Base-by-base conservation (phyloP, 2,329 filamentous ascomycete species). In the Capronia americana region DNA sequence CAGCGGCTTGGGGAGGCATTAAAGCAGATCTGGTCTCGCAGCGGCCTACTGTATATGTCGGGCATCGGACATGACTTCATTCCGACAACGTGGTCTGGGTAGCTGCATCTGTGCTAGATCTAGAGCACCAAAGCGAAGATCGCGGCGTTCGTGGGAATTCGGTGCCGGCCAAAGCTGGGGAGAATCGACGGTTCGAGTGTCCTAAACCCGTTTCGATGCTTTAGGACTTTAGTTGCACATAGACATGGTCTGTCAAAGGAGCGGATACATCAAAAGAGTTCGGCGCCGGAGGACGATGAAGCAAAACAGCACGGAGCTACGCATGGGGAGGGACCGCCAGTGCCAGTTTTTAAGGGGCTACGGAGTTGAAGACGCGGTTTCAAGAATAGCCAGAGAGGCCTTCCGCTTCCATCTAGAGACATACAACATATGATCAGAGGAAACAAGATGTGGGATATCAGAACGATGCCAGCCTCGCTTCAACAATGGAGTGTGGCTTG, bases 11-110 rank as follows among this genome's bases (percentile, higher is more conserved):
- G 46, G 34, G 20, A 30, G 20, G 23, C 10, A 30, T 46, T 11
- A 3, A 50, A 20, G 38, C 38, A 58, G 41, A 28, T 26, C 34
- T 20, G 38, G 41, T 48, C 44, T 30, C 20, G 17, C 20, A 51
- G 28, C 14, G n/a, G 41, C 44, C 23, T 17, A 26, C 53, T 30
- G 30, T 48, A 30, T 57, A 58, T 34, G 64, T 63, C 64, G 64
- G 64, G 50, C 55, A 60, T 66, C 64, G 64, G 64, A 63, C 60
- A 50, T 56, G 64, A 30, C 30, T 3, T 58, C 17, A 46, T 51
- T 4, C 60, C 64, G 64, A 63, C 46, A 38, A 23, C 17, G 17
- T 60, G 48, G 44, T 51, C 26, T 34, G 24, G 14, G 53, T 44
- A 30, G 20, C 28, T 59, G 20, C 54, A 64, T 62, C 58, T 38